Conservation (phyloP, 2,329 filamentous ascomycete species). For the Colletotrichum chrysophilum region DNA sequence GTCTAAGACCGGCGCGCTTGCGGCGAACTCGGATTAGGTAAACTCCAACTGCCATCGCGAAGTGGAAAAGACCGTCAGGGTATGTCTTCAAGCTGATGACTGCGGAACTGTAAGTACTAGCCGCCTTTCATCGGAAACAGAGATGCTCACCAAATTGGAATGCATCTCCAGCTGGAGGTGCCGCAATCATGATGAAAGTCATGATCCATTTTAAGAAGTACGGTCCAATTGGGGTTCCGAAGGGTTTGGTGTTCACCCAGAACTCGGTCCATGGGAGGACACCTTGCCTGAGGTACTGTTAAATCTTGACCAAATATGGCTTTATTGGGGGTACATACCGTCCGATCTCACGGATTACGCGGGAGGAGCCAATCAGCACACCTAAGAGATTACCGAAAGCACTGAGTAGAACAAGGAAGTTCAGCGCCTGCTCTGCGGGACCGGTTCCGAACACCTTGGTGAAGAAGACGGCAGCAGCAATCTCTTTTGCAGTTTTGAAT, state of each 20-base stretch:
- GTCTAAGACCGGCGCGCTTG: constrained; percentile 50
- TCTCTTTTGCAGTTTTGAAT: constrained; percentile 54
- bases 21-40: constrained; percentile 62
- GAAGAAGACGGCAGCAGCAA: constrained; percentile 65
- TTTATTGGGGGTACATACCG: constrained; percentile 31
- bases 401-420: constrained; percentile 61
- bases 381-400: constrained; percentile 65
- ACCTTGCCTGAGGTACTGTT: constrained; percentile 48
- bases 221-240: constrained; percentile 66
- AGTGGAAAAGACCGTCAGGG: constrained; percentile 61
- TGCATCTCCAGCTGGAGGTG: constrained; percentile 66
- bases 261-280: constrained; percentile 64
- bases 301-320: not conserved
- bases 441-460: constrained; percentile 58
- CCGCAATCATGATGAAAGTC: constrained; percentile 65
- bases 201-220: constrained; percentile 63
- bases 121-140: accelerated
- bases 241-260: constrained; percentile 68
- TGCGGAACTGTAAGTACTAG: constrained; percentile 24
- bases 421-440: constrained; percentile 57
- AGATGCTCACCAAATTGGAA: constrained; percentile 58
- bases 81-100: constrained; percentile 66
- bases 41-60: constrained; percentile 62
- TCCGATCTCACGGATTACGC: constrained; percentile 65
- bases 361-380: constrained; percentile 58